phyloP scores from a whole-genome alignment of 495 filamentous ascomycete species.

The Neurospora sp. region DNA sequence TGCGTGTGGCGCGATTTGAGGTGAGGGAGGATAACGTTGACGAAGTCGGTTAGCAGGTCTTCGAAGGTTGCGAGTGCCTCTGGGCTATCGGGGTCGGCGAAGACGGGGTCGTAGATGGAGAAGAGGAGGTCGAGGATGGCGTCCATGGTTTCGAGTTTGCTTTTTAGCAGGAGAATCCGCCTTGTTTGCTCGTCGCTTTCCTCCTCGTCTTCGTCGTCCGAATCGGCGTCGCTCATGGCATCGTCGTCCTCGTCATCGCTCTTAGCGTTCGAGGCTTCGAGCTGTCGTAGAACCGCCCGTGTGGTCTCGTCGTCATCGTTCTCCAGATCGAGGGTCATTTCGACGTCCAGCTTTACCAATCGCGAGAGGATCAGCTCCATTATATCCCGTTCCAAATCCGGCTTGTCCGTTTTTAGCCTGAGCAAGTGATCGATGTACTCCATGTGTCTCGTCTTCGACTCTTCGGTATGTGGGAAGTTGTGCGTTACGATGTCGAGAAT shows the following conservation, averaged over 20 bases:
- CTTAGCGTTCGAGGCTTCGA: conserved; percentile 18
- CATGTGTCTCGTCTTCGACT: conserved; percentile 59
- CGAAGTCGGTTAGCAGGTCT: conserved; percentile 71
- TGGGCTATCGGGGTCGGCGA: conserved; percentile 42
- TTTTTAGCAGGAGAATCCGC: conserved; percentile 52
- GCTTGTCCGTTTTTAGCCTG: conserved; percentile 59
- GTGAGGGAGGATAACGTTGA: conserved; percentile 67
- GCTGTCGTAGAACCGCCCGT: conserved; percentile 35
- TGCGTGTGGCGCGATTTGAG: conserved; percentile 25
- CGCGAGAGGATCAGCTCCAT: conserved; percentile 71
- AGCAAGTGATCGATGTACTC: conserved; percentile 73
- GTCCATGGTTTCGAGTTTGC: conserved; percentile 85
- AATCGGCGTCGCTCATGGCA: conserved; percentile 40
- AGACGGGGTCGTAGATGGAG: conserved; percentile 61
- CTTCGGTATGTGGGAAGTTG: conserved; percentile 66
- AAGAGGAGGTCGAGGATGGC: conserved; percentile 85
- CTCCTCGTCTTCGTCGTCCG: conserved; percentile 38
- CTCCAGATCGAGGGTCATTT: conserved; percentile 87
- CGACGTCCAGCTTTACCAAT: conserved; percentile 80
- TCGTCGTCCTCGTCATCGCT: conserved; percentile 52
- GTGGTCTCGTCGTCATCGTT: conserved; percentile 41
- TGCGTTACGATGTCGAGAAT: conserved; percentile 52
- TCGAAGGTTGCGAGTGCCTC: conserved; percentile 48
- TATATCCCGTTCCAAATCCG: conserved; percentile 73
- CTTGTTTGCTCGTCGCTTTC: conserved; percentile 31